Conservation (phyloP, 768 basidiomycete genomes). For the Butyriboletus loyo region DNA sequence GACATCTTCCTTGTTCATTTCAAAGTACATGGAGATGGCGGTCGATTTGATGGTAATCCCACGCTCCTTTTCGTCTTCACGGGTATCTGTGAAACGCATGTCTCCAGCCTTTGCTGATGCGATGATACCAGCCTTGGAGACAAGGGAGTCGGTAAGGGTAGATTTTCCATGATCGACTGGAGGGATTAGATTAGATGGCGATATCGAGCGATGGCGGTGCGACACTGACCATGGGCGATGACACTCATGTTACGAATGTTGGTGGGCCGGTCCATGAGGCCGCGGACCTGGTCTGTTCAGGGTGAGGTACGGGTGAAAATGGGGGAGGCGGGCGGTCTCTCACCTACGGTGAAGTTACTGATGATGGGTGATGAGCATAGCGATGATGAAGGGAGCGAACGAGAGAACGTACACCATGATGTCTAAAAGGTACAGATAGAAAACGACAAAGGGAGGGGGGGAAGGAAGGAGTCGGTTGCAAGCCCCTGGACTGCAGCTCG, state of each 20-base stretch:
- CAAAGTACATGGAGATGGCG: conserved; percentile 99
- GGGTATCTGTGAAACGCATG: conserved; percentile 94
- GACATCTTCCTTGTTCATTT: conserved; percentile 88
- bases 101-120: conserved; percentile 93
- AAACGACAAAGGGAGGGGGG: conserved; percentile 14
- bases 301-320: conserved; percentile 1
- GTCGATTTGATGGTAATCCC: conserved; percentile 99
- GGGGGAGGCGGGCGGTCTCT: conserved; percentile 39
- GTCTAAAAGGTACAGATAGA: conserved; percentile 44
- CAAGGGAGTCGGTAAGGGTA: conserved; percentile 96
- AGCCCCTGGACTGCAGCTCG: conserved; percentile 29
- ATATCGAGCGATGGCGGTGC: conserved; percentile 7
- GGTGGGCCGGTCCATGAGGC: conserved; percentile 84
- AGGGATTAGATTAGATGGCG: conserved; percentile 17
- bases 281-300: conserved; percentile 74
- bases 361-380: conserved; percentile 29
- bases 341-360: conserved; percentile 89
- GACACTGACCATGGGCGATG: conserved; percentile 77
- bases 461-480: conserved; percentile 11
- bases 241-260: conserved; percentile 97
- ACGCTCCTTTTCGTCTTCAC: conserved; percentile 98
- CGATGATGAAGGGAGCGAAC: background rate
- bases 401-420: conserved; percentile 75
- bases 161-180: conserved; percentile 99
- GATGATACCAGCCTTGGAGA: conserved; percentile 99